Evolutionary conservation across 495 filamentous ascomycete genomes (phyloP), one percentile per base, ranked within the genome.

Genomic region (Amorphotheca resinae): DNA sequence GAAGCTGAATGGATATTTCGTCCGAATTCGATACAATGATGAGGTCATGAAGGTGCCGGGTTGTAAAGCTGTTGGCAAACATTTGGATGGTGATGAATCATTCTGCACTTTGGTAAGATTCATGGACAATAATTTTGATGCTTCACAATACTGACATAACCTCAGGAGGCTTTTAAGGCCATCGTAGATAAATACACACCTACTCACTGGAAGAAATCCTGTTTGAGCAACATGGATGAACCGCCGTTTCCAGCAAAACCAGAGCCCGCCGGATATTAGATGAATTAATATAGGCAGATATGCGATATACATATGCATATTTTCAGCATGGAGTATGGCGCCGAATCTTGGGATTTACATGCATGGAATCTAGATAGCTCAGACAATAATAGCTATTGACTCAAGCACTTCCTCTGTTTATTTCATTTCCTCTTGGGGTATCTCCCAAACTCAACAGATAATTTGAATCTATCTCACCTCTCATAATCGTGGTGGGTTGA

Each of bases 1-100:
- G 34, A 76, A 63, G 52, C 59, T 80, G 18, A 71, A 73, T 42
- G 78, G 67, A 1, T 85, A 94, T 64, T 98, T 82, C 63, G 89
- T 98, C n/a, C 77, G 91, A n/a, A 59, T 98, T 42, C 72, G 87
- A 41, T 96, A 91, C 60, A 96, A 98, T 51, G 89, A 96, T 58
- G 66, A 69, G 31, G 74, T 83, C 0, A 72, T 95, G 52, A 70
- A 66, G 8, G 73, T 96, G 38, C 88, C 87, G 4, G 87, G 86
- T 21, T 98, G 91, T 56, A 76, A 70, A 45, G 62, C 67, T 25
- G 58, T 69, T 0, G 84, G 84, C 22, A 94, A 87, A 31, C 91
- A 98, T 62, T 69, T 93, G 4, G 74, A 87, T 21, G 87, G 87
- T 2, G 83, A 98, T 56, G 81, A 87, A 49, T 83, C 72, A 17